Percentiles rank a stretch among this genome's conserved stretches.
These are phyloP conservation scores for Ustilago crameri DNA, from an alignment of 1,284 basidiomycete species.

Conservation along the genomic window DNA sequence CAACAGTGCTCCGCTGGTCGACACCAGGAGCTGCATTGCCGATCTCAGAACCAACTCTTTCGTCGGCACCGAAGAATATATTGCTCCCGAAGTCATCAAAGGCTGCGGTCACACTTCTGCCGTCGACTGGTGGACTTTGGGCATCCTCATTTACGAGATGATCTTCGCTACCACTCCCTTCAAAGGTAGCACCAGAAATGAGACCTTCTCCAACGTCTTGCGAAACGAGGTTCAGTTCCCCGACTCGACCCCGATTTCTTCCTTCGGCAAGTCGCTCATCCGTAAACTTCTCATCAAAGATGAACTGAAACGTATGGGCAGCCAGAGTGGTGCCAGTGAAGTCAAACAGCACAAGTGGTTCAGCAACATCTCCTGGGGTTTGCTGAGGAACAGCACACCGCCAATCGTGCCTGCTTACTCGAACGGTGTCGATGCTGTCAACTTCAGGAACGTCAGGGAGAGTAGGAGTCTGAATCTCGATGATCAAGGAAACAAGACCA, in stretches of 20 bases:
- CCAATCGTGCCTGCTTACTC: constrained; percentile 88
- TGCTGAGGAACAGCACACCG: constrained; percentile 89
- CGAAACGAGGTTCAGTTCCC: constrained; percentile 87
- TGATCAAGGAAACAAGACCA: constrained; percentile 68
- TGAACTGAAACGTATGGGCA: constrained; percentile 87
- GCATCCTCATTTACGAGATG: constrained; percentile 99
- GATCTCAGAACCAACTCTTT: constrained; percentile 99
- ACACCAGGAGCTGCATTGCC: constrained; percentile 95
- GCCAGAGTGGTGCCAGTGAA: constrained; percentile 92
- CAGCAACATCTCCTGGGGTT: constrained; percentile 92
- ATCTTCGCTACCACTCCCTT: constrained; percentile 98
- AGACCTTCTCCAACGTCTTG: constrained; percentile 96
- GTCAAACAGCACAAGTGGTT: constrained; percentile 99
- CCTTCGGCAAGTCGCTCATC: constrained; percentile 83
- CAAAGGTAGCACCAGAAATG: constrained; percentile 92
- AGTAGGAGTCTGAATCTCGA: constrained; percentile 89
- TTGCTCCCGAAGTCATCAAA: constrained; percentile 98
- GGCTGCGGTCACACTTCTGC: constrained; percentile 97
- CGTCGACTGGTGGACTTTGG: constrained; percentile 99
- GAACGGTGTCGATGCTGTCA: constrained; percentile 83
- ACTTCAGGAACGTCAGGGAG: constrained; percentile 90
- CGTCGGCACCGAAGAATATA: constrained; percentile 99
- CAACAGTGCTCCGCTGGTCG: constrained; percentile 91
- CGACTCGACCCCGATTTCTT: constrained; percentile 84
- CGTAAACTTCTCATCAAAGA: constrained; percentile 91